phyloP scores from a whole-genome alignment of 148 eudicot species.

The Pharnaceum exiguum region DNA sequence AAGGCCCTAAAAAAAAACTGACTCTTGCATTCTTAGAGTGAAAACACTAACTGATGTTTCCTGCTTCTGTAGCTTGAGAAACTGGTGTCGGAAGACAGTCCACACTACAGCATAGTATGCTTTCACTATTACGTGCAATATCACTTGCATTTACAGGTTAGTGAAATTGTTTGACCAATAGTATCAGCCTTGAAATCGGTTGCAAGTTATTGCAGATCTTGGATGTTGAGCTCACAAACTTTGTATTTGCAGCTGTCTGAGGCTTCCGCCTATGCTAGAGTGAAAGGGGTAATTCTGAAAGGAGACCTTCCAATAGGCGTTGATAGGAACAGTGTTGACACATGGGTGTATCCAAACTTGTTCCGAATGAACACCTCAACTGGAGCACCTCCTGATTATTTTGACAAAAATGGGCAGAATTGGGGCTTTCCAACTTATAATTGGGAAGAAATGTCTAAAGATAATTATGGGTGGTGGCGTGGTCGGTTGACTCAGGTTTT shows the following conservation, averaged over 20 bases:
- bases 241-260: conserved; percentile 58
- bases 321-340: conserved; percentile 91
- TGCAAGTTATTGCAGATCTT: neutral
- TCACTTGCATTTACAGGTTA: conserved; percentile 82
- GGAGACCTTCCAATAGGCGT: conserved; percentile 99
- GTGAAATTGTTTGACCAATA: conserved; percentile 4
- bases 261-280: conserved; percentile 86
- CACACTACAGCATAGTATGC: conserved; percentile 63
- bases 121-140: conserved; percentile 90
- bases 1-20: neutral
- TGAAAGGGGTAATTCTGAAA: conserved; percentile 80
- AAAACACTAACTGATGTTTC: conserved; percentile 1
- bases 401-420: conserved; percentile 96
- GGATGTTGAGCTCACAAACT: neutral
- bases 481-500: conserved; percentile 88
- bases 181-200: conserved; percentile 4
- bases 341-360: conserved; percentile 90
- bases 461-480: conserved; percentile 99
- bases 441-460: conserved; percentile 99
- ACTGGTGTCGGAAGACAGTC: conserved; percentile 61
- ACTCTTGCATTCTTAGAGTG: neutral
- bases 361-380: conserved; percentile 97
- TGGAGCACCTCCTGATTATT: conserved; percentile 99
- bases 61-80: conserved; percentile 71
- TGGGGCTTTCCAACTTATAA: conserved; percentile 99